Evolutionary conservation across 768 basidiomycete species (phyloP).

Genomic region (Mycena galopus): DNA sequence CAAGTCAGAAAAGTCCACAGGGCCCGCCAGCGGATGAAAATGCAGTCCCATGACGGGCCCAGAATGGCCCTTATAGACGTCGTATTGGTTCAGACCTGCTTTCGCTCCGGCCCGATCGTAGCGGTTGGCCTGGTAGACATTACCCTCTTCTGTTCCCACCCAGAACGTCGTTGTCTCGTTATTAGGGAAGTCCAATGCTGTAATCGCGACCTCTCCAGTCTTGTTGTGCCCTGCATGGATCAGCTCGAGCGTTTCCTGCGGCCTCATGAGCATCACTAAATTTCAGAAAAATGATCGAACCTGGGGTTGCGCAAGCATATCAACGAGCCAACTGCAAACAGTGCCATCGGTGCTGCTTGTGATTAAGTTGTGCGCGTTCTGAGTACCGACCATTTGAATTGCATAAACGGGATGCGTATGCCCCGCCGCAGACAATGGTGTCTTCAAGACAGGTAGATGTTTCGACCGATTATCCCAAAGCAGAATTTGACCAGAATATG

Average conservation of each 20-base stretch:
- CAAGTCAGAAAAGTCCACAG: conserved; percentile 95
- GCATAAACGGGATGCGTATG: conserved; percentile 99
- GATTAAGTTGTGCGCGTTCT: conserved; percentile 98
- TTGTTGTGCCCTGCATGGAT: conserved; percentile 93
- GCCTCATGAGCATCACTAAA: background rate
- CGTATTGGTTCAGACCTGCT: conserved; percentile 93
- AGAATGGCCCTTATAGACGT: conserved; percentile 92
- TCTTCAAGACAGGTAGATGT: conserved; percentile 95
- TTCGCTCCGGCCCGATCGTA: conserved; percentile 98
- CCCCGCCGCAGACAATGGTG: conserved; percentile 94
- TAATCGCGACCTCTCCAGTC: conserved; percentile 96
- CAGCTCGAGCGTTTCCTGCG: conserved; percentile 93
- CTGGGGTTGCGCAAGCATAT: conserved; percentile 99
- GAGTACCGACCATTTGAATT: conserved; percentile 98
- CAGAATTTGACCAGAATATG: conserved; percentile 98
- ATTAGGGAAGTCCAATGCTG: conserved; percentile 92
- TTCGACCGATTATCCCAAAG: conserved; percentile 99
- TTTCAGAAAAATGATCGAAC: conserved; percentile 52
- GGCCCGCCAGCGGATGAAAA: conserved; percentile 93
- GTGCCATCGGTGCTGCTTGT: conserved; percentile 97
- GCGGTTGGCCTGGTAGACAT: conserved; percentile 95
- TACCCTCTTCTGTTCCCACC: conserved; percentile 98
- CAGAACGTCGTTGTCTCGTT: conserved; percentile 98
- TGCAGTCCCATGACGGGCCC: conserved; percentile 95
- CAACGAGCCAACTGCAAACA: conserved; percentile 97